Base-by-base conservation (phyloP, 169 alveolate genomes). In the Cystoisospora suis region DNA sequence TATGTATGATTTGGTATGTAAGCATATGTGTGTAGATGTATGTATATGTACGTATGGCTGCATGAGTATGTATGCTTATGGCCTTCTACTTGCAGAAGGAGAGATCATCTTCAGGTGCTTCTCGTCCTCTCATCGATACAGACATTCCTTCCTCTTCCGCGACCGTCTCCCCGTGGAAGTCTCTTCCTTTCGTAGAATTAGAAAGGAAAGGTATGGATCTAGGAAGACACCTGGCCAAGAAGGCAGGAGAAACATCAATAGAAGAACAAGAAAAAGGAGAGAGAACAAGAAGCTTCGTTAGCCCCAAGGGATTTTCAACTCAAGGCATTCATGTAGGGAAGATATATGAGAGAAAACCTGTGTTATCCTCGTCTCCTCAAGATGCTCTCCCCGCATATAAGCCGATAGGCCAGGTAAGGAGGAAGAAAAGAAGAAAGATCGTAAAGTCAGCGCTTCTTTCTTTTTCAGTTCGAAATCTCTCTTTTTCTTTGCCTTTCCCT, bases 321-420 rank as follows among this genome's bases (percentile, higher is more conserved):
- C 83, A 72, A 27, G 53, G 83, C 53, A 17, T 72, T 6, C 56
- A 38, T 34, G 83, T 72, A n/a, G 83, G 58, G 20, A 72, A 72
- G 56, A 5, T 72, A n/a, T 72, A 40, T 32, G 83, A 72, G 53
- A 32, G 83, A 38, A 38, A n/a, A 47, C 20, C 80, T 17, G 34
- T n/a, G n/a, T n/a, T n/a, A n/a, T n/a, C n/a, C n/a, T n/a, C n/a
- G n/a, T n/a, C n/a, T n/a, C n/a, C n/a, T n/a, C n/a, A n/a, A n/a
- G n/a, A n/a, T n/a, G 65, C 65, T 12, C 65, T 3, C 23, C 27
- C 3, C 6, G 42, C 83, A 6, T 72, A 72, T 38, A 34, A 40
- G 32, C 38, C 56, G 12, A 0, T 72, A 12, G 83, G 83, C 3
- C 83, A 72, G 56, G 77, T 65, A 65, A 29, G 23, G 36, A 58